Conservation (phyloP, 1,284 basidiomycete species). For the Xerocomus amazonicus region DNA sequence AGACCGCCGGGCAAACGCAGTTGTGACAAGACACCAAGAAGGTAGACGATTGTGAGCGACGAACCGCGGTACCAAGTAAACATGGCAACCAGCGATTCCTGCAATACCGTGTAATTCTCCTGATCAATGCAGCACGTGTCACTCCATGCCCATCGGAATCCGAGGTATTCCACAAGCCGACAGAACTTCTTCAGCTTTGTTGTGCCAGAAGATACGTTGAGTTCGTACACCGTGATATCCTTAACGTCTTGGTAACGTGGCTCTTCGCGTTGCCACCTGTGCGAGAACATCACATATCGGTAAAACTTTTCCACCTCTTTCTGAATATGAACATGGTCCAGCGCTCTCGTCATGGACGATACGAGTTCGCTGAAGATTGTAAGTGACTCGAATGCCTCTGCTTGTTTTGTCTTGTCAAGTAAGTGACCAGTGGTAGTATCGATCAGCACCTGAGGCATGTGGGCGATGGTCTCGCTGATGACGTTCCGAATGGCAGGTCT, state of each 20-base stretch:
- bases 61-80: too few relatives aligned
- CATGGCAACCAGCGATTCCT: too few relatives aligned
- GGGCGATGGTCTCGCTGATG: too few relatives aligned
- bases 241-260: neutral
- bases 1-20: too few relatives aligned
- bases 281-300: neutral
- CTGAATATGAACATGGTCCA: neutral
- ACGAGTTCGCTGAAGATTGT: too few relatives aligned
- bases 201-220: neutral
- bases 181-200: neutral
- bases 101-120: neutral
- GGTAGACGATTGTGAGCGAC: too few relatives aligned
- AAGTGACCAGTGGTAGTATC: neutral
- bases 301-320: neutral
- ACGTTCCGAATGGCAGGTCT: too few relatives aligned
- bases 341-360: neutral
- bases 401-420: neutral
- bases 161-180: neutral
- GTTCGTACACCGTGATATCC: neutral
- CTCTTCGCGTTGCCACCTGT: neutral
- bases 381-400: neutral
- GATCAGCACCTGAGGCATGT: neutral
- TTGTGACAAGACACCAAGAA: too few relatives aligned
- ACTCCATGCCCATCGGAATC: neutral
- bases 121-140: neutral